These are phyloP conservation scores for Podaxis rugospora DNA, from an alignment of 768 basidiomycete genomes.

Conservation along the genomic window DNA sequence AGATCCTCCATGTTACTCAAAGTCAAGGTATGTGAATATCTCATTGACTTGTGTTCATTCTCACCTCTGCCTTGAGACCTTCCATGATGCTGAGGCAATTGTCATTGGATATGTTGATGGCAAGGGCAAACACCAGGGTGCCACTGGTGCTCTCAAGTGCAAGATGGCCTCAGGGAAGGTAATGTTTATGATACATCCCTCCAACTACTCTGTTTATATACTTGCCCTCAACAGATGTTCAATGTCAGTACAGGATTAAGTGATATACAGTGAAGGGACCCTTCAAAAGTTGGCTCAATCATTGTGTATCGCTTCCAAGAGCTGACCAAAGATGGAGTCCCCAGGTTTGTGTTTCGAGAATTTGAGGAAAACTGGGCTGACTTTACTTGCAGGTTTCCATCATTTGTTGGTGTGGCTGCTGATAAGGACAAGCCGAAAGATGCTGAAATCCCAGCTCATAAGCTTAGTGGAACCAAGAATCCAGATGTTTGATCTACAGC, in stretches of 20 bases:
- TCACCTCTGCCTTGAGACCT: slow-evolving; percentile 30
- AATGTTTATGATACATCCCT: slow-evolving; percentile 1
- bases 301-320: slow-evolving; percentile 60
- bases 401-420: slow-evolving; percentile 44
- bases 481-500: background rate
- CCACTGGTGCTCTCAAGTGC: slow-evolving; percentile 47
- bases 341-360: slow-evolving; percentile 32
- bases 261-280: slow-evolving; percentile 48
- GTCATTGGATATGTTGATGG: slow-evolving; percentile 55
- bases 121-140: slow-evolving; percentile 46
- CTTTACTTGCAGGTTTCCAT: slow-evolving; percentile 40
- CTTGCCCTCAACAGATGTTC: slow-evolving; percentile 35
- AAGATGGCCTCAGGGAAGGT: slow-evolving; percentile 63
- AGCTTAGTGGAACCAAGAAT: background rate
- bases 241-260: slow-evolving; percentile 52
- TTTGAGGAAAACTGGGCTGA: background rate
- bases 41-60: background rate
- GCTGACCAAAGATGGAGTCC: slow-evolving; percentile 50
- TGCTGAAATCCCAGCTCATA: slow-evolving; percentile 41
- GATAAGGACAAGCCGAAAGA: slow-evolving; percentile 55
- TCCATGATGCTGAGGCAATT: slow-evolving; percentile 57
- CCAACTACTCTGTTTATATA: background rate
- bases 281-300: slow-evolving; percentile 52
- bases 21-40: slow-evolving; percentile 36
- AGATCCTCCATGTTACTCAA: slow-evolving; percentile 48